Base-by-base conservation (phyloP, 192 early-diverging fungal genomes). In the Paraglomus occultum region DNA sequence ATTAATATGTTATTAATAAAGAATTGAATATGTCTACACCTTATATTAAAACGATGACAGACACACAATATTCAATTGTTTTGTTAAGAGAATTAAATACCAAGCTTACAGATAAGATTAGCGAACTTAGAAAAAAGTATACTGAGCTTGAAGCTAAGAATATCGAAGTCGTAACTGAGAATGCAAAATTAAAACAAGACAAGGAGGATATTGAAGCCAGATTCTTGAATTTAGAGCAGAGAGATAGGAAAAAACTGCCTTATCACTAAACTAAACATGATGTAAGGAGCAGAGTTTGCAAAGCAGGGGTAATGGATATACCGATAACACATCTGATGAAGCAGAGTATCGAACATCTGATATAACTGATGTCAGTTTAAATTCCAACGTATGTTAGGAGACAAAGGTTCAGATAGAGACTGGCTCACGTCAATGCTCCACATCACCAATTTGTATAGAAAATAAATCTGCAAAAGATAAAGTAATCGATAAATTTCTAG, bases 61-160 rank as follows among this genome's bases (percentile, higher is more conserved):
- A 53, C 15, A 53, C 51, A 53, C 51, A 53, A 53, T 53, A 53
- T 53, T 20, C 51, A 53, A 53, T 53, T 53, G 51, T 53, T 53
- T 53, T 22, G 23, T 22, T 53, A 53, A 53, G 51, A 53, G 51
- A 53, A 53, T 53, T 53, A 53, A 53, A 53, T 53, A 53, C 15
- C 51, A 53, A 53, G 23, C 15, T 53, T 53, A 53, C 51, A 53
- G 51, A 20, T 53, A 22, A 53, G 15, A 53, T 53, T 53, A 53
- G 15, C 51, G 15, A 53, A 53, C 51, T 53, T 53, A 53, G 51
- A 53, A 53, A 53, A 15, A 53, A 53, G 51, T 53, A 53, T 53
- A 22, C 15, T 53, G 51, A 53, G 51, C 15, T 53, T 53, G 51
- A 53, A n/a, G n/a, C n/a, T n/a, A n/a, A n/a, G n/a, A n/a, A n/a